Evolutionary conservation across 1,284 basidiomycete genomes (phyloP), one percentile per base, ranked within the genome.

Genomic region (Sanghuangporus sanghuang): DNA sequence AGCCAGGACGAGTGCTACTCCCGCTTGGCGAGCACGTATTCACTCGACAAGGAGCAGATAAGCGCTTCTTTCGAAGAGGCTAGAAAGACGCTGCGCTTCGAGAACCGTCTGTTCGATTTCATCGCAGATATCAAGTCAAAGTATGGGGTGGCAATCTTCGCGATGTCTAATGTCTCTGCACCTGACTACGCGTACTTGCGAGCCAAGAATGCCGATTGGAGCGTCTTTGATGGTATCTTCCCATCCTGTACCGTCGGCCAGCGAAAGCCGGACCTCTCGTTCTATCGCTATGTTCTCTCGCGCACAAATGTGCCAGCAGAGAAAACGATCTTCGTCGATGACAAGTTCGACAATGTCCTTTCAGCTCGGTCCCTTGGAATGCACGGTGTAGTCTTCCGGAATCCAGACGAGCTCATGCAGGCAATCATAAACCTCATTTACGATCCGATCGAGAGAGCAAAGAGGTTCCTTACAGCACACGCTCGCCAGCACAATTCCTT

Each of bases 151-250:
- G 74, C 71, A 32, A 75, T 85, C 32, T 82, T 79, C 58, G 83
- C 83, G 42, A 84, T 85, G 80, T 84, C 82, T 39, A 86, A 86
- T 70, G 84, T 85, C 46, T 84, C 83, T n/a, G 67, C 72, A 0
- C 79, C 80, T 12, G 83, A 85, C 67, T 84, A 78, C 67, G 73
- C 74, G 35, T 75, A 79, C 8, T 72, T 84, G 14, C 76, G 74
- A 32, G 77, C 74, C 11, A 81, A 78, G 63, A 71, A 75, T 4
- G 77, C 75, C 2, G 79, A 84, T 61, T 85, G 82, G 82, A 71
- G 74, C 1, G 75, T 84, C 42, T 86, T 86, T 67, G 82, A 85
- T 65, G 67, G 72, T 23, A 72, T 84, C 27, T 85, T 82, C 69
- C 79, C 80, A 2, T 85, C 84, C n/a, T 78, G 77, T 6, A 74